These are phyloP conservation scores for Xylaria sp. DNA, from an alignment of 2,329 filamentous ascomycete species.

Conservation along the genomic window DNA sequence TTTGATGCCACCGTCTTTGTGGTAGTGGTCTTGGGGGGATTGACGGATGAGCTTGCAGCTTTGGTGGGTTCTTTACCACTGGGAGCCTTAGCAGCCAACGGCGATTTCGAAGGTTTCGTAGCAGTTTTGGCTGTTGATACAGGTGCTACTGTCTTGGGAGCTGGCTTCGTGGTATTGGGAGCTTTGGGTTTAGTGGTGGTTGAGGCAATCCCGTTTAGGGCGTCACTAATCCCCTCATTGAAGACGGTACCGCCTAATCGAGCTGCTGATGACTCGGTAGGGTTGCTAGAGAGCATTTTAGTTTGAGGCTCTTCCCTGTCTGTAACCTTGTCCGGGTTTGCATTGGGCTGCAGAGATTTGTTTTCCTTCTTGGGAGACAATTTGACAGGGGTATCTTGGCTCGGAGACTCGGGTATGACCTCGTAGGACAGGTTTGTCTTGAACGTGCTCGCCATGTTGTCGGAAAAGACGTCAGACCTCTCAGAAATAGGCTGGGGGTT, in stretches of 20 bases:
- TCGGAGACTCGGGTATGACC: constrained; percentile 51
- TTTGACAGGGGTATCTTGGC: constrained; percentile 31
- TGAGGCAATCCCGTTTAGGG: constrained; percentile 33
- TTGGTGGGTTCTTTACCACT: constrained; percentile 44
- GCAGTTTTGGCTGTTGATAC: constrained; percentile 41
- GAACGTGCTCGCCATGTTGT: constrained; percentile 41
- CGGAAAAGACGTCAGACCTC: constrained; percentile 44
- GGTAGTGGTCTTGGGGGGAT: constrained; percentile 40
- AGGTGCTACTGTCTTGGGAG: constrained; percentile 31
- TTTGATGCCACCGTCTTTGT: constrained; percentile 46
- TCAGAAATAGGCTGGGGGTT: constrained; percentile 48
- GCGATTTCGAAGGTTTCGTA: constrained; percentile 46
- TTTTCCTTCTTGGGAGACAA: constrained; percentile 35
- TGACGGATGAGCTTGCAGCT: constrained; percentile 44
- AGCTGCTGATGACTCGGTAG: constrained; percentile 37
- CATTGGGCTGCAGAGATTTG: constrained; percentile 41
- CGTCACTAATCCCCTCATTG: constrained; percentile 24
- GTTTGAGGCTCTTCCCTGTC: constrained; percentile 46
- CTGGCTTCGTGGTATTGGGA: constrained; percentile 31
- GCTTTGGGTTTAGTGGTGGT: constrained; percentile 42
- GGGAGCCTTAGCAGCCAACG: constrained; percentile 44
- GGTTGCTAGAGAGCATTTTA: constrained; percentile 41
- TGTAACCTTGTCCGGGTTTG: constrained; percentile 49
- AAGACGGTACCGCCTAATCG: constrained; percentile 29
- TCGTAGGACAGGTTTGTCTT: constrained; percentile 47